phyloP scores from a whole-genome alignment of 1,284 basidiomycete species.

The Rhodofomes roseus region DNA sequence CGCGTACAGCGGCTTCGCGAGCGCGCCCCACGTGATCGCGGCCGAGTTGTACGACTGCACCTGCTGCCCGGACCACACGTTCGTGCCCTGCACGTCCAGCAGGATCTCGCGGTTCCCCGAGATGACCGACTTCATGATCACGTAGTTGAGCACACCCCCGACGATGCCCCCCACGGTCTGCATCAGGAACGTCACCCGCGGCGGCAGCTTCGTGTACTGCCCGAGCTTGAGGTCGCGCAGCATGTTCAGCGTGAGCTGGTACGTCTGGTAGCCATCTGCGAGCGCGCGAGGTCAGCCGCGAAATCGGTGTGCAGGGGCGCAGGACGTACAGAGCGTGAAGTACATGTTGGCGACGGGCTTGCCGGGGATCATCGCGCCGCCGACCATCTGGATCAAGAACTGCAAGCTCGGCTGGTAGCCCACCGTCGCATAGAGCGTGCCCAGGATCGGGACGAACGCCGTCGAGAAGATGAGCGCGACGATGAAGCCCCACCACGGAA shows the following conservation, averaged over 20 bases:
- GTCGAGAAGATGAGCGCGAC: slow-evolving; percentile 40
- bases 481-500: slow-evolving; percentile 49
- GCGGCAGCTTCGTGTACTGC: slow-evolving; percentile 44
- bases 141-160: slow-evolving; percentile 26
- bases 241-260: slow-evolving; percentile 30
- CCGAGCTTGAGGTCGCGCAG: slow-evolving; percentile 42
- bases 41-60: slow-evolving; percentile 36
- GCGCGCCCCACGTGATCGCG: not conserved
- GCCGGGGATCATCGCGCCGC: slow-evolving; percentile 37
- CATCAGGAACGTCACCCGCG: slow-evolving; percentile 36
- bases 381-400: slow-evolving; percentile 31
- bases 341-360: slow-evolving; percentile 40
- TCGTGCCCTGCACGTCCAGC: slow-evolving; percentile 31
- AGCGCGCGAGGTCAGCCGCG: not conserved
- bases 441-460: slow-evolving; percentile 40
- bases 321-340: slow-evolving; percentile 8
- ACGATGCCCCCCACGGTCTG: slow-evolving; percentile 52
- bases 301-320: not conserved
- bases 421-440: slow-evolving; percentile 23
- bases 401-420: slow-evolving; percentile 23
- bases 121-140: slow-evolving; percentile 27
- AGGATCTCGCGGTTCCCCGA: slow-evolving; percentile 21
- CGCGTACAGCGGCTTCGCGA: not conserved
- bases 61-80: slow-evolving; percentile 49
- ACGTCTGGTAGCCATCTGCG: slow-evolving; percentile 13